phyloP scores from a whole-genome alignment of 148 eudicot genomes.

The Rhododendron ferrugineum region DNA sequence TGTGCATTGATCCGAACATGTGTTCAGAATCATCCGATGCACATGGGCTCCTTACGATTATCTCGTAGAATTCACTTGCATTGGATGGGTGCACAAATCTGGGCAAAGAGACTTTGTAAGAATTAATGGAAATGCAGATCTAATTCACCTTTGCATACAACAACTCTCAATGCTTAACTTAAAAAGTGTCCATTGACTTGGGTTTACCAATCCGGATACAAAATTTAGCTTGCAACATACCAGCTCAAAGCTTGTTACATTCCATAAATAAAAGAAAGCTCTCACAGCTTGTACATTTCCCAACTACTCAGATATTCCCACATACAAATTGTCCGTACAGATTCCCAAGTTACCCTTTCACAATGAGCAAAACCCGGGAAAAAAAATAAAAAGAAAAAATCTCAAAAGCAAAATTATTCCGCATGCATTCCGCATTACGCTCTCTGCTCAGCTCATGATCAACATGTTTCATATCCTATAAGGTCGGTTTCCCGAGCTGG shows the following conservation, averaged over 20 bases:
- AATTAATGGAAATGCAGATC: background rate
- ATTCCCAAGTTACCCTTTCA: background rate
- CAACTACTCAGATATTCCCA: background rate
- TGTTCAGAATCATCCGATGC: background rate
- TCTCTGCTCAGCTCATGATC: background rate
- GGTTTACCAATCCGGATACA: constrained; percentile 1
- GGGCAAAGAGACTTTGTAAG: background rate
- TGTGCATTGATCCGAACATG: background rate
- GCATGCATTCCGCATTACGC: background rate
- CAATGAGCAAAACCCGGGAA: background rate
- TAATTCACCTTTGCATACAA: background rate
- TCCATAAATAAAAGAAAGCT: background rate
- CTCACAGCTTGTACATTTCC: constrained; percentile 6
- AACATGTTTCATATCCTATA: constrained; percentile 30
- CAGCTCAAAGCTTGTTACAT: background rate
- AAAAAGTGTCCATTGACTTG: background rate
- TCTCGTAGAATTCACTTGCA: background rate
- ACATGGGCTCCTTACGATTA: background rate
- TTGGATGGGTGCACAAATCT: background rate
- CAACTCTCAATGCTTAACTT: background rate
- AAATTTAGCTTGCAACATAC: background rate
- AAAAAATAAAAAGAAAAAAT: background rate
- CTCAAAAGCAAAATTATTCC: background rate
- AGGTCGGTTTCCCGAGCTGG: constrained; percentile 31
- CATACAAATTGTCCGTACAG: background rate